Base-by-base conservation (phyloP, 202 grass and related monocot species). In the Zoysia matrella region DNA sequence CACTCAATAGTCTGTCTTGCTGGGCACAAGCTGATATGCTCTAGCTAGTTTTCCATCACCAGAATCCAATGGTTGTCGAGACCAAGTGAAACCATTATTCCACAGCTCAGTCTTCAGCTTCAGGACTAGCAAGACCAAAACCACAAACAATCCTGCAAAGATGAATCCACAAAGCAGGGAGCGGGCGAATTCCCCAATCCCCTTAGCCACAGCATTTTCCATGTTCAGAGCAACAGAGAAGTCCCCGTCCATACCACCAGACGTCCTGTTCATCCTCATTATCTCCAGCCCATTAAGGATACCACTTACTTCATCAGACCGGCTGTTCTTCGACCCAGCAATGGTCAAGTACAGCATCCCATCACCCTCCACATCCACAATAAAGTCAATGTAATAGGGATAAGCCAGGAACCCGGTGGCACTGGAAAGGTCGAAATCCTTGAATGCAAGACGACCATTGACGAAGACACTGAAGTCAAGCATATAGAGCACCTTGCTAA, bases 201-300 rank as follows among this genome's bases (percentile, higher is more conserved):
- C 95, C 87, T 85, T 93, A 39, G 60, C 77, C 44, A 90, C 13
- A 3, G 68, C 58, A 66, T 90, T 13, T n/a, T 89, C 90, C 66
- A 62, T 82, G 82, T 87, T 54, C 40, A 98, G 58, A 46, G 71
- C 77, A 86, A 65, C 43, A 5, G 90, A 67, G 56, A 91, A 86
- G 53, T 85, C 75, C 3, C 89, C 91, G 60, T 87, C 89, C 66
- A 98, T 90, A 80, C 90, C 90, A 0, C 71, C 80, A 57, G 80
- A 52, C 0, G 92, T 93, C 52, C 79, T 95, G 76, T 98, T 95
- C 85, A 98, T 92, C 87, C 89, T 98, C 93, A 98, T 90, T 81
- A 98, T 85, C 91, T 98, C 96, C 36, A 98, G 11, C 18, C 86
- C 96, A 81, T 98, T 98, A 69, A 98, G 88, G 67, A 98, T 85